These are phyloP conservation scores for Powellomyces hirtus DNA, from an alignment of 192 early-diverging fungal species.

Conservation along the genomic window DNA sequence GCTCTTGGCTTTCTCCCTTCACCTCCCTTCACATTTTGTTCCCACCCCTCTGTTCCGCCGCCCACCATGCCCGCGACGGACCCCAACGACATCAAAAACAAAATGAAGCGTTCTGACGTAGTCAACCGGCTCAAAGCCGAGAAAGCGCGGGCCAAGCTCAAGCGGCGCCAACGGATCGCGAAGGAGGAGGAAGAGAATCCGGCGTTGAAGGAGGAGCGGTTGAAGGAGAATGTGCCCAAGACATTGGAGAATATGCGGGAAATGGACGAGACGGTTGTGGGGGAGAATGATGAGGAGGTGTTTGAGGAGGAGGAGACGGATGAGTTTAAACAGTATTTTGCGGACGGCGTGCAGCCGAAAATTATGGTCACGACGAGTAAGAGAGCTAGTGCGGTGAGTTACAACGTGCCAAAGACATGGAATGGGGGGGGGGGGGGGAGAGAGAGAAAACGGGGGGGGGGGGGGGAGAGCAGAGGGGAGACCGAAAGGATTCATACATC, in stretches of 20 bases:
- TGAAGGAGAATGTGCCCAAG: slow-evolving; percentile 85
- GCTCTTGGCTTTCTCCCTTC: too few relatives aligned
- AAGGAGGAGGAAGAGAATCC: slow-evolving; percentile 85
- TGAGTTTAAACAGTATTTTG: slow-evolving; percentile 80
- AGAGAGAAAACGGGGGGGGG: too few relatives aligned
- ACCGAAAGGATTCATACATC: too few relatives aligned
- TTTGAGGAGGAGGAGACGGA: slow-evolving; percentile 51
- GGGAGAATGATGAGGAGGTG: slow-evolving; percentile 51
- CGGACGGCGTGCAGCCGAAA: slow-evolving; percentile 79
- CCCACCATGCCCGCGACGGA: slow-evolving; percentile 16
- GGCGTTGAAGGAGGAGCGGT: slow-evolving; percentile 79
- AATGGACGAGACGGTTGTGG: slow-evolving; percentile 85
- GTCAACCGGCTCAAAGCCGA: slow-evolving; percentile 69
- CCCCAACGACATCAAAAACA: slow-evolving; percentile 30
- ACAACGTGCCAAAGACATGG: too few relatives aligned
- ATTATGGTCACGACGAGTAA: slow-evolving; percentile 89
- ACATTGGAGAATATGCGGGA: slow-evolving; percentile 93
- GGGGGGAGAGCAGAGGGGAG: too few relatives aligned
- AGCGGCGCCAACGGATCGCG: slow-evolving; percentile 63
- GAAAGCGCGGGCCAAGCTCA: slow-evolving; percentile 74
- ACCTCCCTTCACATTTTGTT: too few relatives aligned
- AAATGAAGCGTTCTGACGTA: slow-evolving; percentile 73
- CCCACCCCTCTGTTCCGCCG: neutral
- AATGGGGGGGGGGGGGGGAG: too few relatives aligned
- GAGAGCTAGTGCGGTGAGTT: slow-evolving; percentile 30